Percentiles rank a stretch among this genome's conserved stretches.
Conservation (phyloP, 768 basidiomycete genomes). For the Kwoniella sp. region DNA sequence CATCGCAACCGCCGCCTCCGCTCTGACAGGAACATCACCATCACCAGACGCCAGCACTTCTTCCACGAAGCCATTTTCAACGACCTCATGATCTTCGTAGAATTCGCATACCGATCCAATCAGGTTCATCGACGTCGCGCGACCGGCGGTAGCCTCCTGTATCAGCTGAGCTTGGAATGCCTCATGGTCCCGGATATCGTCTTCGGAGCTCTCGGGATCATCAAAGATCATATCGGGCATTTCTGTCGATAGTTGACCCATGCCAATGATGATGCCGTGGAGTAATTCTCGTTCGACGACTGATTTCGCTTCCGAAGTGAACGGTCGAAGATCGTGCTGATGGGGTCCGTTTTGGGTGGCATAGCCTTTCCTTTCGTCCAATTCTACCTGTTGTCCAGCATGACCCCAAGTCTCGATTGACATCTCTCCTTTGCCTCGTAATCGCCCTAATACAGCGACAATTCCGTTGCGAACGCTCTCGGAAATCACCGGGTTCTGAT, state of each 20-base stretch:
- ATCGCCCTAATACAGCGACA: constrained; percentile 73
- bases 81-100: constrained; percentile 36
- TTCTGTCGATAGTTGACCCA: constrained; percentile 69
- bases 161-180: constrained; percentile 52
- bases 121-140: constrained; percentile 87
- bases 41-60: constrained; percentile 67
- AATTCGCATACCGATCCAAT: constrained; percentile 80
- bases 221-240: constrained; percentile 42
- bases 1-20: constrained; percentile 78
- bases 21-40: constrained; percentile 57
- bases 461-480: constrained; percentile 73
- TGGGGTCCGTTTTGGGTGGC: constrained; percentile 52
- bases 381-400: constrained; percentile 56
- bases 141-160: constrained; percentile 79
- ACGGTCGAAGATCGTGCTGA: constrained; percentile 44
- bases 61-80: constrained; percentile 47
- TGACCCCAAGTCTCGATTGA: constrained; percentile 47
- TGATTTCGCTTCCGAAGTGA: constrained; percentile 60
- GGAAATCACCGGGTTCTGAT: constrained; percentile 72
- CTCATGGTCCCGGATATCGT: constrained; percentile 47
- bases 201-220: constrained; percentile 28
- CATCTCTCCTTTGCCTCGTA: constrained; percentile 62
- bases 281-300: constrained; percentile 80
- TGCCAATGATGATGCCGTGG: constrained; percentile 83
- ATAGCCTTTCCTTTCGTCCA: constrained; percentile 38